Evolutionary conservation across 192 early-diverging fungal species (phyloP), one percentile per base, ranked within the genome.

Genomic region (Neocallimastix lanati): DNA sequence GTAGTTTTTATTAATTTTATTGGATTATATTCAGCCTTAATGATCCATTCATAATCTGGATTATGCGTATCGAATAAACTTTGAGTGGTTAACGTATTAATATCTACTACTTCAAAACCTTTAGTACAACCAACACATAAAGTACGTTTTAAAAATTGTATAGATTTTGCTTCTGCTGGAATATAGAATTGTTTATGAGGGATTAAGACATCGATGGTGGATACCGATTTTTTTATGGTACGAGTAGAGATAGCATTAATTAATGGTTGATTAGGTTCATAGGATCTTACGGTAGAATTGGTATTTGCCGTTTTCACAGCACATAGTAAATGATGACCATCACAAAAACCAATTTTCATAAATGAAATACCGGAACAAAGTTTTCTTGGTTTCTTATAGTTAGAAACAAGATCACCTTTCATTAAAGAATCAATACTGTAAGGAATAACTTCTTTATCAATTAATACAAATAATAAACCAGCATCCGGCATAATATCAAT

Each of bases 61-160:
- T 67, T 16, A n/a, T 67, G 50, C 9, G 50, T 67, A 67, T 67
- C 25, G 16, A 67, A 67, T n/a, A 67, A 67, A 88, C 87, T 84
- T 81, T 95, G 94, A 4, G 96, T 96, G 58, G 93, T 90, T 29
- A 94, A 85, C 9, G 93, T 91, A 13, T 91, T 90, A 78, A 96
- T 82, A 83, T 97, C 93, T 12, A 98, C 93, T 80, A 98, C 88
- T 83, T 98, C 95, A 82, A 98, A 96, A 9, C 96, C 96, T 80
- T 94, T 94, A 28, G 88, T 87, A 83, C 94, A 95, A 27, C 95
- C 96, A 11, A 98, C 92, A 84, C 93, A 95, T 28, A 98, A 86
- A 36, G 91, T 93, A 28, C 92, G 93, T 29, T 91, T 91, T 81
- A 96, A 85, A 78, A 93, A 94, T 81, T 96, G 92, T 79, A 98